phyloP scores from a whole-genome alignment of 257 asterid species.

The Orobanche coerulescens region DNA sequence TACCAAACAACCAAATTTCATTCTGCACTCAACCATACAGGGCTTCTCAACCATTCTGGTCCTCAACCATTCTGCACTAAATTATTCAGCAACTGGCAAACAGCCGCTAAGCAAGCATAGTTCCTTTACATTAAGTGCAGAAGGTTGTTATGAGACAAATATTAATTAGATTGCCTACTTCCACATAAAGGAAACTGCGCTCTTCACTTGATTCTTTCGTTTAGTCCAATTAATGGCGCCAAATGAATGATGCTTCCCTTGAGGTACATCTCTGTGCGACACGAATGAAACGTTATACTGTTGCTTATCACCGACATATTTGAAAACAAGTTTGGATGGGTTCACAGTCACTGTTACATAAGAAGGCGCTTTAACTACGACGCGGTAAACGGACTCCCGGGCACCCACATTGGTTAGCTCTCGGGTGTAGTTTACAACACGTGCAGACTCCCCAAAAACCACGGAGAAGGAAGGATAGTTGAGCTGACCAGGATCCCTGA shows the following conservation, averaged over 20 bases:
- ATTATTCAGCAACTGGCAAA: too few species aligned
- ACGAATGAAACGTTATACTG: slow-evolving; percentile 59
- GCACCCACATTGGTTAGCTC: slow-evolving; percentile 69
- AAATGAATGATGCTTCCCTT: too few species aligned
- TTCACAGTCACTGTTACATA: slow-evolving; percentile 43
- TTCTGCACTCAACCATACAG: too few species aligned
- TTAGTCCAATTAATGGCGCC: slow-evolving; percentile 74
- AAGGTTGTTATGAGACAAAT: too few species aligned
- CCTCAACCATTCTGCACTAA: too few species aligned
- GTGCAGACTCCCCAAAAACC: slow-evolving; percentile 49
- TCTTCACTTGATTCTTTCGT: slow-evolving; percentile 45
- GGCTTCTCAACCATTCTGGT: too few species aligned
- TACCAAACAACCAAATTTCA: too few species aligned
- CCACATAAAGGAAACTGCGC: slow-evolving; percentile 77
- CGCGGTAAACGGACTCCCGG: slow-evolving; percentile 40
- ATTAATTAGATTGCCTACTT: too few species aligned
- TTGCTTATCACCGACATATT: slow-evolving; percentile 38
- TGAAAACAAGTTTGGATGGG: slow-evolving; percentile 48
- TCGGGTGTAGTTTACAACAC: slow-evolving; percentile 61
- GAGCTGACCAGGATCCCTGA: slow-evolving; percentile 62
- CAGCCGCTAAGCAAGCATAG: too few species aligned
- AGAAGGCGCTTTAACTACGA: slow-evolving; percentile 37
- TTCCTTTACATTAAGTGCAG: too few species aligned
- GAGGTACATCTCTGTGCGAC: slow-evolving; percentile 34
- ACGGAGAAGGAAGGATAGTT: slow-evolving; percentile 83